Conservation (phyloP, 192 early-diverging fungal genomes). For the Ambispora gerdemannii region DNA sequence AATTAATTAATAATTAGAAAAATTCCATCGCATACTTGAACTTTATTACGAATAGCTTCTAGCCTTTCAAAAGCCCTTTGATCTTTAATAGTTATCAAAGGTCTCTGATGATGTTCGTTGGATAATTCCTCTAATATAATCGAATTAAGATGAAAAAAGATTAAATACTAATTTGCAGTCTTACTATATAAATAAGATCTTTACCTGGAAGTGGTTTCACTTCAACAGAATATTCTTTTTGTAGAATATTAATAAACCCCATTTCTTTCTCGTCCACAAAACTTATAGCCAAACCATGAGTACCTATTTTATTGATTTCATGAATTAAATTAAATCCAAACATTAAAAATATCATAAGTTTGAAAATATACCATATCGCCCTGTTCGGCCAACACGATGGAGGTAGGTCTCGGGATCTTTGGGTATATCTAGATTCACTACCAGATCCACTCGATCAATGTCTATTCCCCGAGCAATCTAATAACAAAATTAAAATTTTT, state of each 20-base stretch:
- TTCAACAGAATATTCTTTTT: conserved; percentile 24
- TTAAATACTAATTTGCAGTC: background rate
- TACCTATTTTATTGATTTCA: too few relatives aligned
- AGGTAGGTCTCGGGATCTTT: conserved; percentile 66
- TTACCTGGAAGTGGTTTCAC: conserved; percentile 11
- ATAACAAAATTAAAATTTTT: background rate
- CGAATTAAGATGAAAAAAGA: background rate
- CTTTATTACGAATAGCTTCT: background rate
- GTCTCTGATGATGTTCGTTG: conserved; percentile 26
- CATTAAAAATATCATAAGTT: too few relatives aligned
- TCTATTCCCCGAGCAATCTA: conserved; percentile 68
- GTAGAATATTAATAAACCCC: conserved; percentile 36
- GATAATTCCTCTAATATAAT: conserved; percentile 18
- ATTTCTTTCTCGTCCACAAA: conserved; percentile 38
- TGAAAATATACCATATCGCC: conserved; percentile 53
- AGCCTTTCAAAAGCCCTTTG: conserved; percentile 18
- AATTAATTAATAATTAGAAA: background rate
- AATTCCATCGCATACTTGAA: background rate
- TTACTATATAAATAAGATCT: background rate
- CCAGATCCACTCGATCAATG: conserved; percentile 66
- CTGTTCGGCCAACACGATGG: conserved; percentile 78
- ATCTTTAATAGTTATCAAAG: conserved; percentile 6
- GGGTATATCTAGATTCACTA: conserved; percentile 77
- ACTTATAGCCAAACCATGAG: conserved; percentile 56
- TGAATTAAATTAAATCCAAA: too few relatives aligned